These are phyloP conservation scores for Xerocomus minutiporus DNA, from an alignment of 1,284 basidiomycete species.

Conservation along the genomic window DNA sequence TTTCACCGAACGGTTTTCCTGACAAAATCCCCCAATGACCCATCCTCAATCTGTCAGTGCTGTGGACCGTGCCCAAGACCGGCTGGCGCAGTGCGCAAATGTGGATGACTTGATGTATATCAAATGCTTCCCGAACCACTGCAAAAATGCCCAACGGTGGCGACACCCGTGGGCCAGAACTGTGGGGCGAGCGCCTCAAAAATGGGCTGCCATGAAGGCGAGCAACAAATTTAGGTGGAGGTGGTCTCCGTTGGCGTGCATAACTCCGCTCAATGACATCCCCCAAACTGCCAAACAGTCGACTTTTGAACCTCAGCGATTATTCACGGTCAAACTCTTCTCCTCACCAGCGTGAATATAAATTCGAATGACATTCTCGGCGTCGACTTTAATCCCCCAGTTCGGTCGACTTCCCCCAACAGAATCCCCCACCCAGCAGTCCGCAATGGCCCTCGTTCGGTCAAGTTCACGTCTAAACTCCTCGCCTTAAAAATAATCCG, in stretches of 20 bases:
- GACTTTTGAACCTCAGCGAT: conserved; percentile 5
- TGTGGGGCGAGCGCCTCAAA: too few relatives aligned
- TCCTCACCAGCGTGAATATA: not conserved
- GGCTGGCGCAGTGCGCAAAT: conserved; percentile 1
- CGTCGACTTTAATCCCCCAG: not conserved
- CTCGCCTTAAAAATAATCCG: too few relatives aligned
- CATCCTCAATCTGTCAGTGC: too few relatives aligned
- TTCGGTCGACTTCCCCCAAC: not conserved
- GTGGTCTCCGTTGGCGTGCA: not conserved
- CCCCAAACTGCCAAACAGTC: not conserved
- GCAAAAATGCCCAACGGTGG: not conserved
- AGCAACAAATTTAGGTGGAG: not conserved
- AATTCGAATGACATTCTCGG: not conserved
- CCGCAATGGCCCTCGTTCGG: too few relatives aligned
- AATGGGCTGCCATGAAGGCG: too few relatives aligned
- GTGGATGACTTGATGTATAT: not conserved
- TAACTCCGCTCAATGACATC: conserved; percentile 1
- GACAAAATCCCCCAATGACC: too few relatives aligned
- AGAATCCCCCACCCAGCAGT: too few relatives aligned
- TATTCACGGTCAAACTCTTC: not conserved
- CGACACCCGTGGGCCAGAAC: not conserved
- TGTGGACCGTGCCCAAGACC: conserved; percentile 2
- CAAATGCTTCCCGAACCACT: conserved; percentile 3
- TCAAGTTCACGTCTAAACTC: too few relatives aligned
- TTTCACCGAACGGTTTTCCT: conserved; percentile 19